Evolutionary conservation across 108 stramenopile genomes (phyloP), one percentile per base, ranked within the genome.

Genomic region (Poteriospumella lacustris): DNA sequence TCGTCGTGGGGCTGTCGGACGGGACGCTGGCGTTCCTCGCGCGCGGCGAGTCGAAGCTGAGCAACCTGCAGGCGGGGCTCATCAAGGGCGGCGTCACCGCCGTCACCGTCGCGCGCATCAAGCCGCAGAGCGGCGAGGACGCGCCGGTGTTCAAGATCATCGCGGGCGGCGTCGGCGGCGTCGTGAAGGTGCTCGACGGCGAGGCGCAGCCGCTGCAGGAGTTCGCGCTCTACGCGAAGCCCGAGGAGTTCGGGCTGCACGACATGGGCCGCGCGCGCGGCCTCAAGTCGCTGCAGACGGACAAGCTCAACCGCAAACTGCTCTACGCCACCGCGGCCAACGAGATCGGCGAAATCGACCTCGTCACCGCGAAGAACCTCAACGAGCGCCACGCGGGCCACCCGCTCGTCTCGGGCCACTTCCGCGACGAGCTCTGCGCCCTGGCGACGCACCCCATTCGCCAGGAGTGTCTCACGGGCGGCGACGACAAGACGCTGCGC

Each of bases 401-500:
- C 19, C 70, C 70, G 3, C 5, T 73, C 15, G 70, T 73, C 3
- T 33, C 9, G 9, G 31, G 70, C 42, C 36, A 73, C 42, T 73
- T 26, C 41, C 70, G 70, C 9, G 36, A 39, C 9, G 12, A 38
- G 5, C 41, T 73, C 9, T 34, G 3, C 42, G 70, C n/a, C 28
- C 31, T 73, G 42, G 36, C n/a, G 9, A 38, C 41, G 3, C 70
- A 73, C 36, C 70, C 70, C 31, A 42, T 73, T 26, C 12, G 47
- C 9, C n/a, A 52, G 12, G 70, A 73, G 36, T 44, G 44, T 56
- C 15, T 56, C 5, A 52, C 70, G 9, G 41, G 9, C 5, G 70
- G 70, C 5, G 70, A 39, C 3, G 70, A 73, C 41, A 73, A 73
- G 41, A 73, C 41, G 26, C 33, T 73, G 36, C 70, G 70, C 36